Conservation (phyloP, 768 basidiomycete species). For the Tricholoma flavovirens region DNA sequence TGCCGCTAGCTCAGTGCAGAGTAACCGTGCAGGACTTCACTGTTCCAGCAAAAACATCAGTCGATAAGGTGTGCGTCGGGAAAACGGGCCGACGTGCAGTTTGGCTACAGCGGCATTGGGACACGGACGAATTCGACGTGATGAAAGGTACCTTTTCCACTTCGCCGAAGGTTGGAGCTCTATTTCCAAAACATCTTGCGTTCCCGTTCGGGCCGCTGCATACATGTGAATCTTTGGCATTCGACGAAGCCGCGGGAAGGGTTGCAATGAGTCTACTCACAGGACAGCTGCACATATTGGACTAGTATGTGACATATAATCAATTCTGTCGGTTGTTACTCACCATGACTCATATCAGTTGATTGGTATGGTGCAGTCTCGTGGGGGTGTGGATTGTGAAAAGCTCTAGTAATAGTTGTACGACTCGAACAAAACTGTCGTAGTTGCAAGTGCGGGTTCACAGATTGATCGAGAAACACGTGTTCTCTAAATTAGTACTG, state of each 20-base stretch:
- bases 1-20: background rate
- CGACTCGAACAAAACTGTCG: too few relatives aligned
- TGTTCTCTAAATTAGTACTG: constrained; percentile 15
- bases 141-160: constrained; percentile 44
- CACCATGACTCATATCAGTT: too few relatives aligned
- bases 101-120: constrained; percentile 49
- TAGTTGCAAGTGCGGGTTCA: background rate
- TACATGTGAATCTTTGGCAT: constrained; percentile 40
- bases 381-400: too few relatives aligned
- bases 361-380: too few relatives aligned
- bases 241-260: constrained; percentile 52
- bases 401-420: too few relatives aligned
- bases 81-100: constrained; percentile 42
- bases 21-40: constrained; percentile 3
- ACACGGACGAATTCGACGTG: constrained; percentile 41
- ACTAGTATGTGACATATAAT: constrained; percentile 16
- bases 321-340: too few relatives aligned
- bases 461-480: constrained; percentile 13
- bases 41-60: constrained; percentile 9
- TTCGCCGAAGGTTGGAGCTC: constrained; percentile 26
- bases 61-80: constrained; percentile 28
- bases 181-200: constrained; percentile 42
- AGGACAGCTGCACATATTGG: constrained; percentile 47
- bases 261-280: constrained; percentile 46
- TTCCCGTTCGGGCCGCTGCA: constrained; percentile 44